Evolutionary conservation across 31 red algal species (phyloP).

Genomic region (Endocladia muricata): DNA sequence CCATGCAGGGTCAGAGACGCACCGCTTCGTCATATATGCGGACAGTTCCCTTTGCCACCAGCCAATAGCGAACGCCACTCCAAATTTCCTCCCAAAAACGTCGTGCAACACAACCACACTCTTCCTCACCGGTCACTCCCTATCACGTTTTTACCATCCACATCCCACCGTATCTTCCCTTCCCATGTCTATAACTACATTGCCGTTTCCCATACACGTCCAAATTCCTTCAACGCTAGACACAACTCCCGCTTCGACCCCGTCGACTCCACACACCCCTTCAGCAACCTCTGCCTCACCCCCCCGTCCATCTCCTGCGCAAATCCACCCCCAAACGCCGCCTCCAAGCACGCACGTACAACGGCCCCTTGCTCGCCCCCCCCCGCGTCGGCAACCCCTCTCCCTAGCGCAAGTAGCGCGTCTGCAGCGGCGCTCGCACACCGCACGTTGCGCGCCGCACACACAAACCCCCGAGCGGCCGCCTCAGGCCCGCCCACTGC

Average conservation of each 20-base stretch:
- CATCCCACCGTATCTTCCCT: too few relatives aligned
- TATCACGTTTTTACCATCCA: too few relatives aligned
- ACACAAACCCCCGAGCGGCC: background rate
- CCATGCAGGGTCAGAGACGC: too few relatives aligned
- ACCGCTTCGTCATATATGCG: too few relatives aligned
- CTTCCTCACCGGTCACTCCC: too few relatives aligned
- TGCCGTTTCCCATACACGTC: too few relatives aligned
- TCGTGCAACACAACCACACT: too few relatives aligned
- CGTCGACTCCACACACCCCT: background rate
- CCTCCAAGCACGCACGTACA: background rate
- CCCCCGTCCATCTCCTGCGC: background rate
- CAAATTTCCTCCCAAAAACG: too few relatives aligned
- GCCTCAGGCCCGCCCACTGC: constrained; percentile 2
- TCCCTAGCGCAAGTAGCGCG: background rate
- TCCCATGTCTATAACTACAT: too few relatives aligned
- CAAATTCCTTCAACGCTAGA: background rate
- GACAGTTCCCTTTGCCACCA: too few relatives aligned
- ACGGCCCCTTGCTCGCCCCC: background rate
- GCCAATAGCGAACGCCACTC: too few relatives aligned
- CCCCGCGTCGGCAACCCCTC: background rate
- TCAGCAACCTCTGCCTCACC: background rate
- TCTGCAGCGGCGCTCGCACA: constrained; percentile 24
- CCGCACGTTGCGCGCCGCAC: constrained; percentile 19
- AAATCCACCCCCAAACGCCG: background rate
- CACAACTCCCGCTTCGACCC: background rate